A percentile compares a stretch with the other conserved stretches of the same genome.
Evolutionary conservation across 2,329 filamentous ascomycete genomes (phyloP).

Genomic region (Trichoderma asperellum): DNA sequence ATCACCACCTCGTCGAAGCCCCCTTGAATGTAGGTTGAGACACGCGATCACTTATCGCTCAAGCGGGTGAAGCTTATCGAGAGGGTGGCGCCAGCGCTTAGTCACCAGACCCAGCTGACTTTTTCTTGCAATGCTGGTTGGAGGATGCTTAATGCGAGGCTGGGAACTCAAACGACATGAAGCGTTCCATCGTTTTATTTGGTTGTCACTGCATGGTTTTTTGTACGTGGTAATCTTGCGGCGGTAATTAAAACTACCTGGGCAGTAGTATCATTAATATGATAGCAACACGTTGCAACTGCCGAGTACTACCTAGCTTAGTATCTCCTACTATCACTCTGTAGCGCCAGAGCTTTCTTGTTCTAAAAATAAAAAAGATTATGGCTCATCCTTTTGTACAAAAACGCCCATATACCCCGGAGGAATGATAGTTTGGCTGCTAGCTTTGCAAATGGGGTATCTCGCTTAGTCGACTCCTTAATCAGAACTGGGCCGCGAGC

Average conservation of each 20-base stretch:
- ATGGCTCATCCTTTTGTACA: neutral
- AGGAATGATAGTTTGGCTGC: neutral
- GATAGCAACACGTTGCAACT: neutral
- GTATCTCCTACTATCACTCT: neutral
- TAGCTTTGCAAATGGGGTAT: conserved; percentile 5
- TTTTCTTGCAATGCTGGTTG: neutral
- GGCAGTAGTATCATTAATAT: neutral
- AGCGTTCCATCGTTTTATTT: neutral
- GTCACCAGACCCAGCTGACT: conserved; percentile 17
- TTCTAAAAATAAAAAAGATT: neutral
- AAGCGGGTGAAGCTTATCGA: conserved; percentile 29
- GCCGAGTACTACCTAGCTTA: neutral
- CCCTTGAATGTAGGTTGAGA: conserved; percentile 29
- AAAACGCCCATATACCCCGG: neutral
- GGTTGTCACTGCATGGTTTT: neutral
- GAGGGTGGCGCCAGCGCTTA: conserved; percentile 20
- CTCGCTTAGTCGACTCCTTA: conserved; percentile 26
- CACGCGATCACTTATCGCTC: conserved; percentile 31
- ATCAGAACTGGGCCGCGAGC: neutral
- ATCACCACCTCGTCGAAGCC: conserved; percentile 17
- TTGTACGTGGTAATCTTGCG: neutral
- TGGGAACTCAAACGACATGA: neutral
- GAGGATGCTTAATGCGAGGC: conserved; percentile 2
- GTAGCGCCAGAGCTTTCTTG: neutral
- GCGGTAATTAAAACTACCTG: neutral